Base-by-base conservation (phyloP, 2,329 filamentous ascomycete genomes). In the Botrytis aclada region DNA sequence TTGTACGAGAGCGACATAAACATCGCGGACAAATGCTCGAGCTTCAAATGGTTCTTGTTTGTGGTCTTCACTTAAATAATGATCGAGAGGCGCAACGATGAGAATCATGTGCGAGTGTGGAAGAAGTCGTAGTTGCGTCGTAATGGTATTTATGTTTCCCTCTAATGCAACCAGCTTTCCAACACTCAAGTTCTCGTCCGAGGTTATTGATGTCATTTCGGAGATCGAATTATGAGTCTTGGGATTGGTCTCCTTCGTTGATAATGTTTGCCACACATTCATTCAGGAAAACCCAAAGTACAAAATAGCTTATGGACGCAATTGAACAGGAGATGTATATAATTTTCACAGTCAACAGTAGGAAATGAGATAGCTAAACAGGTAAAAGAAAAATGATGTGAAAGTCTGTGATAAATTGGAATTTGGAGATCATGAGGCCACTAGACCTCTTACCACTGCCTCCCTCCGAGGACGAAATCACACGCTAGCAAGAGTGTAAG, bases 111-210 rank as follows among this genome's bases (percentile, higher is more conserved):
- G 81, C 1, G 88, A 90, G 5, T 84, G 84, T 14, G 89, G 89
- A 18, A 91, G 84, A 4, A 91, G 83, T 64, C 85, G 85, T 56
- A 91, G 81, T 76, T 91, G 89, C 5, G 87, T 89, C 37, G 86
- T 85, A 43, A 91, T 83, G 43, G 84, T 82, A 63, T 89, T 85
- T 37, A 81, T 77, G 45, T 87, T 83, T 9, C 89, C 89, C 78
- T 91, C 89, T 72, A 91, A 85, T 74, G 88, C 88, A 70, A 91
- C 84, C 70, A 91, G 81, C 78, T 84, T 87, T 64, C 88, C 88
- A 56, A 62, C 61, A 41, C 51, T 29, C 47, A 69, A 43, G 34
- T 71, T 56, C 29, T 69, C 32, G 34, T 69, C 47, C 37, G 45
- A 20, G 8, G 32, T 25, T 22, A 37, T 63, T 39, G 69, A 61